Base-by-base conservation (phyloP, 148 eudicot species). In the Fagopyrum tataricum region DNA sequence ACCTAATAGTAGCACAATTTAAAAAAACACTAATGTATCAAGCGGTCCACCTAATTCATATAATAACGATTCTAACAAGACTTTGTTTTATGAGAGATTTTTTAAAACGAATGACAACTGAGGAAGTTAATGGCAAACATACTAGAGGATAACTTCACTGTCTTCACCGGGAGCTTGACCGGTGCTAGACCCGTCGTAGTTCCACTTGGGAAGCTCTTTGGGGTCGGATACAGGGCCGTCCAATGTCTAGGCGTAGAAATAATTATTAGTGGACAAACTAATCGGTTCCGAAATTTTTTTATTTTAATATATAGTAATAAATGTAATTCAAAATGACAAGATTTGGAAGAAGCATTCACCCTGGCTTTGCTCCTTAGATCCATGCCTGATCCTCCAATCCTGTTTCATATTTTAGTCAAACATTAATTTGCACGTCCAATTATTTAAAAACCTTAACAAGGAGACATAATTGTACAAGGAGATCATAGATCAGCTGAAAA, bases 371-470 rank as follows among this genome's bases (percentile, higher is more conserved):
- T 91, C 76, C 98, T 84, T 72, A 93, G 49, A 39, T 93, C 98
- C 88, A 87, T 77, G 17, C 98, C 98, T 11, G 98, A 87, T 58
- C 98, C 98, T 52, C 98, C 98, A 66, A 93, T 89, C 98, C 98
- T 91, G 79, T 75, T 13, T 3, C 31, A 64, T 23, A 6, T 61
- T 13, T 9, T 10, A 2, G 12, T 31, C 64, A 37, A 64, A 23
- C 37, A 37, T 13, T 1, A 37, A 37, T 37, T 23, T 3, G 39
- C 26, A 59, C 31, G 42, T 43, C 6, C 43, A 64, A 64, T 31
- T 64, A 64, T 6, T 39, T 18, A 13, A 39, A 64, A 64, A 31
- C n/a, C 44, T 14, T 13, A 64, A 39, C 44, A 31, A 64, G 10
- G 15, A 64, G 20, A 14, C 41, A 12, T 3, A 48, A 48, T 6